Evolutionary conservation across 2,329 filamentous ascomycete genomes (phyloP), one percentile per base, ranked within the genome.

Genomic region (Alternaria angustiovoidea): DNA sequence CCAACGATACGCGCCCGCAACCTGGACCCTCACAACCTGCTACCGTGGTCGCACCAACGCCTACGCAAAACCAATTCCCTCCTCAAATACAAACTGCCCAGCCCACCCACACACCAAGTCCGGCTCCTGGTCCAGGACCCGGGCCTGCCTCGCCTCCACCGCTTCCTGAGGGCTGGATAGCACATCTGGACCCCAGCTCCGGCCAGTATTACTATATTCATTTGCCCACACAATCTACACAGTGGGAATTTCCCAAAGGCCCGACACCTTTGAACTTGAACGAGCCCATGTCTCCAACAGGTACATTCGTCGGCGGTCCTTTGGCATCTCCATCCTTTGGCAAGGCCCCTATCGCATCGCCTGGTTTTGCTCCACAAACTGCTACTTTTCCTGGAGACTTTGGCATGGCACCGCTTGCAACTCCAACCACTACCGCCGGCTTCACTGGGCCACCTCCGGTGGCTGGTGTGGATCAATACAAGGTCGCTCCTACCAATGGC

Each of bases 131-230:
- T 1, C 92, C 92, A 54, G 82, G 67, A 47, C 81, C 87, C 24
- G 87, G 90, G 1, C 92, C 92, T 30, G 88, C 90, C 26, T 96
- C 93, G 16, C 95, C 95, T 32, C 95, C 95, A 22, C 95, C 94
- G 2, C 85, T 99, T 16, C 95, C 95, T 6, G 95, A 99, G 81
- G 95, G 95, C 34, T 99, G 95, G 95, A 98, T 99, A 73, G 93
- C 95, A 20, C 95, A 98, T 77, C 85, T 98, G 5, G 95, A 99
- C 76, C 91, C 93, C 67, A 97, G 91, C 75, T 98, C 94, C 2
- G 95, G 95, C 1, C 94, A 98, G 75, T 99, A 98, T 79, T 99
- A 99, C 79, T 99, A 99, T 74, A 99, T 99, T 61, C 95, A 99
- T 77, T 85, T 99, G 30, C 91, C 94, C 1, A 94, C 92, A 0